These are phyloP conservation scores for Heimioporus retisporus DNA, from an alignment of 1,284 basidiomycete genomes.

Conservation along the genomic window DNA sequence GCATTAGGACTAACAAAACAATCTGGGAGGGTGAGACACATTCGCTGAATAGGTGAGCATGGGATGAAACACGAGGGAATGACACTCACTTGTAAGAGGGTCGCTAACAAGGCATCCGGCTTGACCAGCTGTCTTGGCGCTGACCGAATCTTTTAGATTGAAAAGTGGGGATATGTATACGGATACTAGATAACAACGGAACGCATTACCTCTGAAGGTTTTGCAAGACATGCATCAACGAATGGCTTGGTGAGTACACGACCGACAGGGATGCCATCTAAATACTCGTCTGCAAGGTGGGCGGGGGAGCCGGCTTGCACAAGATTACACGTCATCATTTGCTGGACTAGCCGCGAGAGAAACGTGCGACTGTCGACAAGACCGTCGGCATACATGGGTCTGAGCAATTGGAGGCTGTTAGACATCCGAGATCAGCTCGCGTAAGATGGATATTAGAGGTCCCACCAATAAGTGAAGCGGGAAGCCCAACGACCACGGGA, in stretches of 20 bases:
- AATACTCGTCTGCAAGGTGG: constrained; percentile 83
- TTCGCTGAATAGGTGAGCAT: constrained; percentile 54
- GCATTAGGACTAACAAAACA: constrained; percentile 79
- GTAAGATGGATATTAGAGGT: constrained; percentile 1
- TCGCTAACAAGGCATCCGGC: constrained; percentile 64
- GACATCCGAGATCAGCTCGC: constrained; percentile 18
- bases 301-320: constrained; percentile 89
- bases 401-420: constrained; percentile 76
- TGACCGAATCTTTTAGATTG: constrained; percentile 58
- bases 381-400: constrained; percentile 83
- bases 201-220: constrained; percentile 72
- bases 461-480: constrained; percentile 84
- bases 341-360: constrained; percentile 87
- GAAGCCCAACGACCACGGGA: constrained; percentile 82
- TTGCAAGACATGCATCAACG: constrained; percentile 72
- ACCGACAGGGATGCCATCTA: constrained; percentile 76
- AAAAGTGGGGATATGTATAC: constrained; percentile 1
- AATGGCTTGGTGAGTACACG: constrained; percentile 75
- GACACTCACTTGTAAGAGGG: constrained; percentile 65
- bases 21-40: constrained; percentile 74
- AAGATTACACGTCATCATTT: constrained; percentile 80
- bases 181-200: neutral
- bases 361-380: constrained; percentile 88
- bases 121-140: constrained; percentile 64
- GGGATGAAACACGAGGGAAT: constrained; percentile 1